These are phyloP conservation scores for Solanum sparsipilum DNA, from an alignment of 257 asterid species.

Conservation along the genomic window DNA sequence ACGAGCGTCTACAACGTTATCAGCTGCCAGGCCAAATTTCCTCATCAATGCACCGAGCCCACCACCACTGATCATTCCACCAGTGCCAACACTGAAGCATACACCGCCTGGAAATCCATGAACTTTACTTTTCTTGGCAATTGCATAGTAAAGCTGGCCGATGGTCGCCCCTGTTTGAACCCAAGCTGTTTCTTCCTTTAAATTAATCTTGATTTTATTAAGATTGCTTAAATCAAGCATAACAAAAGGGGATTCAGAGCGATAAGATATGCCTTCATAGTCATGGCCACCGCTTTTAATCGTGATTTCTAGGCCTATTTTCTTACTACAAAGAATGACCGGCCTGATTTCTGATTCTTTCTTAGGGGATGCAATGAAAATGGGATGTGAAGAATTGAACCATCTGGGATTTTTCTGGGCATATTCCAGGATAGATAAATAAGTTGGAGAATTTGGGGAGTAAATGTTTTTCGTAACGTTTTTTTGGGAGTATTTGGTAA, in stretches of 20 bases:
- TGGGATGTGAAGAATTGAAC: not conserved
- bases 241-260: not conserved
- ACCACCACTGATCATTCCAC: conserved; percentile 1
- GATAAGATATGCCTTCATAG: not conserved
- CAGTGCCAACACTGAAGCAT: conserved; percentile 8
- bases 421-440: not conserved
- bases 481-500: not conserved
- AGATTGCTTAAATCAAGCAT: not conserved
- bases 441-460: not conserved
- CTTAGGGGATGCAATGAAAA: not conserved
- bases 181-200: not conserved
- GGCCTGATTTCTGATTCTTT: not conserved
- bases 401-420: not conserved
- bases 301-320: not conserved
- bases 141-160: conserved; percentile 5
- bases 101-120: conserved; percentile 6
- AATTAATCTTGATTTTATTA: not conserved
- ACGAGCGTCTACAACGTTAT: not conserved
- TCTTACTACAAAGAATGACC: not conserved
- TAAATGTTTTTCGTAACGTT: not conserved
- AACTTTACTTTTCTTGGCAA: not conserved
- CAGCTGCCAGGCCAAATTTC: not conserved
- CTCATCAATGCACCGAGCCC: not conserved
- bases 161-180: conserved; percentile 7
- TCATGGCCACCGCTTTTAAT: not conserved